Evolutionary conservation across 192 early-diverging fungal genomes (phyloP).

Genomic region (Coemansia sp.): DNA sequence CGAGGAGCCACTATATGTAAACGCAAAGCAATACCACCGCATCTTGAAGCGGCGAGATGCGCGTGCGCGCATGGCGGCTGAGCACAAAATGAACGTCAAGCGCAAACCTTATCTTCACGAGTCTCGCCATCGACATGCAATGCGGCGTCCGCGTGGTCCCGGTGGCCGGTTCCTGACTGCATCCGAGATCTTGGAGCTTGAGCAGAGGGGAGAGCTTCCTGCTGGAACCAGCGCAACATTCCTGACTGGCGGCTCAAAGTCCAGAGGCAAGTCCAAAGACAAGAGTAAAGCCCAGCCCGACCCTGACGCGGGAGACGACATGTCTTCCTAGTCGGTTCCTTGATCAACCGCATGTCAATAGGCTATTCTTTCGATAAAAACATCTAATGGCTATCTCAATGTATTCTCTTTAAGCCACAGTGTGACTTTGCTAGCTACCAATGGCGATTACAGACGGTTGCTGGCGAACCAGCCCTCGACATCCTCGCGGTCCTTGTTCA

Average conservation of each 20-base stretch:
- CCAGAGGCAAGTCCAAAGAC: slow-evolving; percentile 30
- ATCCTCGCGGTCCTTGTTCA: slow-evolving; percentile 46
- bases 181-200: slow-evolving; percentile 71
- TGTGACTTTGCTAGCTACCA: not conserved
- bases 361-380: not conserved
- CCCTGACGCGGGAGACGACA: slow-evolving; percentile 12
- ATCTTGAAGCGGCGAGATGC: slow-evolving; percentile 95
- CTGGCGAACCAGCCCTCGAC: slow-evolving; percentile 43
- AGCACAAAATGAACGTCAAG: slow-evolving; percentile 72
- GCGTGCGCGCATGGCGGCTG: slow-evolving; percentile 78
- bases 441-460: slow-evolving; percentile 20
- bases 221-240: slow-evolving; percentile 48
- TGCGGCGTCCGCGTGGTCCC: slow-evolving; percentile 95
- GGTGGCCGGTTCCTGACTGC: slow-evolving; percentile 96
- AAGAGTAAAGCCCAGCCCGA: slow-evolving; percentile 18
- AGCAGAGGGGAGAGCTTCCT: slow-evolving; percentile 52
- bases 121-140: slow-evolving; percentile 95
- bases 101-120: slow-evolving; percentile 97
- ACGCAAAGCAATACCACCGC: slow-evolving; percentile 98
- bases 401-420: not conserved
- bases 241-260: slow-evolving; percentile 32
- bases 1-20: slow-evolving; percentile 95
- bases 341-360: not conserved
- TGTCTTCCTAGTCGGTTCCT: slow-evolving; percentile 12
- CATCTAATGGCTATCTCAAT: not conserved